These are phyloP conservation scores for Serendipita sp. DNA, from an alignment of 768 basidiomycete species.

Conservation along the genomic window DNA sequence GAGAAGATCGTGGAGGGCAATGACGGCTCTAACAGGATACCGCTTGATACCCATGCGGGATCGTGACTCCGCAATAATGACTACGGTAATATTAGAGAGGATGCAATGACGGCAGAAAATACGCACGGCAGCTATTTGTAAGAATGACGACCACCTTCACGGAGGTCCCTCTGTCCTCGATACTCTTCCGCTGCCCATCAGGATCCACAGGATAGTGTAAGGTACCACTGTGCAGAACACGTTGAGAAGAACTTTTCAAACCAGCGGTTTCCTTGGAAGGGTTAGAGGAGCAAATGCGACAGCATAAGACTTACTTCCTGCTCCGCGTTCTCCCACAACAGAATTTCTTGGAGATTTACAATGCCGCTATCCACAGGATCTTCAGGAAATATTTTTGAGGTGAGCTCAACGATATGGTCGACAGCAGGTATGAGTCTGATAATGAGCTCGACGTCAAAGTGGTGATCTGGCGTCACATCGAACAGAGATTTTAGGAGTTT, in stretches of 20 bases:
- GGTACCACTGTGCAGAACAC: neutral
- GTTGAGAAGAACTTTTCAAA: neutral
- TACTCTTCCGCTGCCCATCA: neutral
- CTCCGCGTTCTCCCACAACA: neutral
- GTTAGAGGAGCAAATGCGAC: too few species aligned
- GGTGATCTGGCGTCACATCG: neutral
- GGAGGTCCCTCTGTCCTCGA: neutral
- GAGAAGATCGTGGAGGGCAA: neutral
- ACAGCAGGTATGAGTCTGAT: neutral
- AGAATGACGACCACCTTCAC: neutral
- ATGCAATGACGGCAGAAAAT: neutral
- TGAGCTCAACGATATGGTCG: neutral
- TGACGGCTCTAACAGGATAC: neutral
- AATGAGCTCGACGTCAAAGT: neutral
- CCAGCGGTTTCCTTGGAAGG: neutral
- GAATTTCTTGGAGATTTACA: neutral
- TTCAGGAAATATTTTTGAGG: neutral
- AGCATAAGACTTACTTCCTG: neutral
- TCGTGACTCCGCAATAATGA: neutral
- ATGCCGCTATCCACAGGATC: neutral
- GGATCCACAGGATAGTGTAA: constrained; percentile 2
- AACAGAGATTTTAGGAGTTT: neutral
- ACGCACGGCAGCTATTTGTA: neutral
- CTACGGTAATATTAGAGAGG: neutral
- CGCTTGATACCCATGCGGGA: neutral